These are phyloP conservation scores for Aspergillus carlsbadensis DNA, from an alignment of 495 filamentous ascomycete species.

Conservation along the genomic window DNA sequence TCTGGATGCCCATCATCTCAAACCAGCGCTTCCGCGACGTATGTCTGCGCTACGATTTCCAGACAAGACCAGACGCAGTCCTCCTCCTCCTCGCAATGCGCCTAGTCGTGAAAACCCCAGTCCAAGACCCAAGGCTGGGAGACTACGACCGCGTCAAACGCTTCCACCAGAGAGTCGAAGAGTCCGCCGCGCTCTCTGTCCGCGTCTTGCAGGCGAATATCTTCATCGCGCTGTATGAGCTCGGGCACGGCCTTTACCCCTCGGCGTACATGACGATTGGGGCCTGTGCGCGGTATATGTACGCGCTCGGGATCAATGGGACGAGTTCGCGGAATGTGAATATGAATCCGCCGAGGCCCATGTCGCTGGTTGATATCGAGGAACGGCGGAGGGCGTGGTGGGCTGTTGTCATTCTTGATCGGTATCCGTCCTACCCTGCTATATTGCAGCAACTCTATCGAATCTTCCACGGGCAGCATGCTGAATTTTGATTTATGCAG, in stretches of 20 bases:
- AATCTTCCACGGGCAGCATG: too few relatives aligned
- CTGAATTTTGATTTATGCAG: conserved; percentile 18
- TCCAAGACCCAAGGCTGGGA: too few relatives aligned
- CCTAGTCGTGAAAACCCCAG: too few relatives aligned
- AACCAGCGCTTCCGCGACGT: conserved; percentile 40
- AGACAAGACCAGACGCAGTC: too few relatives aligned
- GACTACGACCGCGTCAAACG: too few relatives aligned
- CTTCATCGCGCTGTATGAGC: conserved; percentile 35
- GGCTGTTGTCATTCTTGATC: conserved; percentile 1
- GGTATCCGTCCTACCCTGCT: background rate
- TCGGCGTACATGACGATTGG: conserved; percentile 34
- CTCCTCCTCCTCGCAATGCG: too few relatives aligned
- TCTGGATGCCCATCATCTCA: conserved; percentile 53
- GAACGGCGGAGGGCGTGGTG: conserved; percentile 24
- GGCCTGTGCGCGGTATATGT: conserved; percentile 35
- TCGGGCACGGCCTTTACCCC: conserved; percentile 38
- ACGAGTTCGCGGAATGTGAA: conserved; percentile 21
- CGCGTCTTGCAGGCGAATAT: conserved; percentile 32
- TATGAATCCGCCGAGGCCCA: background rate
- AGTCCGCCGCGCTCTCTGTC: conserved; percentile 32
- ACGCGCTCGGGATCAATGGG: conserved; percentile 47
- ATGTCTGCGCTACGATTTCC: conserved; percentile 21
- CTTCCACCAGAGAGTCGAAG: too few relatives aligned
- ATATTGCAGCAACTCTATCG: background rate
- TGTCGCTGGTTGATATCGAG: conserved; percentile 39